Evolutionary conservation across 2,329 filamentous ascomycete species (phyloP).

Genomic region (Penicillium sp.): DNA sequence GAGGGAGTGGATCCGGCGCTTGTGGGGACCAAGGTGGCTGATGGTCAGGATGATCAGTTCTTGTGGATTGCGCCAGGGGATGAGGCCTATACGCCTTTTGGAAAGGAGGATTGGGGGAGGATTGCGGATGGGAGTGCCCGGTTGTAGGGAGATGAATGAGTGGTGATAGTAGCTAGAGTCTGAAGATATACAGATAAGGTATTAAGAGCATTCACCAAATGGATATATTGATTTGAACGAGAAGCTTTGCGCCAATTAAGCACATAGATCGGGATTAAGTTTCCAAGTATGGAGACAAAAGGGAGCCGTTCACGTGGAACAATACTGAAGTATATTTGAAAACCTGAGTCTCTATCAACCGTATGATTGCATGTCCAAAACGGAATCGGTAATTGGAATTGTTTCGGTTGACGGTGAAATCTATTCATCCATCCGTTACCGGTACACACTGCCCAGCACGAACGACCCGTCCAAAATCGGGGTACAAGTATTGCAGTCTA

Average conservation of each 20-base stretch:
- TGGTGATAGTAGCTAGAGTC: background rate
- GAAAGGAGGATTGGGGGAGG: slow-evolving; percentile 58
- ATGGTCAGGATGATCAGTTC: slow-evolving; percentile 49
- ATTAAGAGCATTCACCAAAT: background rate
- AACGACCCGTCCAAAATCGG: background rate
- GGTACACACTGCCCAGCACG: background rate
- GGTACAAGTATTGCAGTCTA: slow-evolving; percentile 6
- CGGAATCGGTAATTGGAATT: background rate
- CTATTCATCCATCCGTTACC: background rate
- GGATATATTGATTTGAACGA: slow-evolving; percentile 28
- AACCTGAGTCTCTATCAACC: no score
- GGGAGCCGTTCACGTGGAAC: no score
- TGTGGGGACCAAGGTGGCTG: slow-evolving; percentile 47
- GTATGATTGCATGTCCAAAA: background rate
- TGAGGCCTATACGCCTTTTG: slow-evolving; percentile 61
- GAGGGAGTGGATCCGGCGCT: slow-evolving; percentile 64
- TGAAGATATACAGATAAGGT: background rate
- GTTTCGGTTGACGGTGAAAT: background rate
- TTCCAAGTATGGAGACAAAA: no score
- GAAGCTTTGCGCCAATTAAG: no score
- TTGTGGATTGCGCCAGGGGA: slow-evolving; percentile 53
- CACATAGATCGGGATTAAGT: no score
- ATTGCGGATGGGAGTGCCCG: slow-evolving; percentile 50
- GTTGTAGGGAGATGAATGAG: slow-evolving; percentile 34
- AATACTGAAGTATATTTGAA: no score